These are phyloP conservation scores for Sideroxylon spinosum DNA, from an alignment of 179 eudicot genomes.

Conservation along the genomic window DNA sequence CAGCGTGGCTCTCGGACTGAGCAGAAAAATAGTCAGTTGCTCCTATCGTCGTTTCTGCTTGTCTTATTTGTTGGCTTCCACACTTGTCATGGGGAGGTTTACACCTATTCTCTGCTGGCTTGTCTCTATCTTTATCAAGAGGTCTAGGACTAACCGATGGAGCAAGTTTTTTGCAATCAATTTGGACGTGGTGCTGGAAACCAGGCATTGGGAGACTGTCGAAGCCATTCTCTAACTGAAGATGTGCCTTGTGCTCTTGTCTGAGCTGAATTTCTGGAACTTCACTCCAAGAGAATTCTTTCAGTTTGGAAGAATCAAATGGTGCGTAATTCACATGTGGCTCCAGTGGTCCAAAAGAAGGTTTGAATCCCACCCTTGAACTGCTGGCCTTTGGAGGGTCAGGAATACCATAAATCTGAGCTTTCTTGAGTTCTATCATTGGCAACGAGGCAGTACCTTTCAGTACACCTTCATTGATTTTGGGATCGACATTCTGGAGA, in stretches of 20 bases:
- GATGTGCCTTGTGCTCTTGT: constrained; percentile 35
- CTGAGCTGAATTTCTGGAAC: constrained; percentile 42
- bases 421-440: constrained; percentile 33
- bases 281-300: constrained; percentile 44
- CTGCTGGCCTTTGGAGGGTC: constrained; percentile 37
- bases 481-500: constrained; percentile 31
- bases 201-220: constrained; percentile 26
- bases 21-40: constrained; percentile 24
- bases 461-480: constrained; percentile 29
- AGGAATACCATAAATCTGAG: constrained; percentile 25
- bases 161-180: constrained; percentile 26
- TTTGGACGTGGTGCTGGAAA: constrained; percentile 28
- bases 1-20: constrained; percentile 21
- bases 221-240: constrained; percentile 30
- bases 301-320: constrained; percentile 28
- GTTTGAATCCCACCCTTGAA: constrained; percentile 31
- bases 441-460: constrained; percentile 35
- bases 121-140: constrained; percentile 31
- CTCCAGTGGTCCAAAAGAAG: constrained; percentile 31
- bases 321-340: constrained; percentile 29
- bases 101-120: constrained; percentile 25
- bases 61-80: constrained; percentile 20
- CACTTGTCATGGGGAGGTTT: constrained; percentile 28
- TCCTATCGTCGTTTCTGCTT: constrained; percentile 23
- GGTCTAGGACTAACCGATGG: constrained; percentile 26